phyloP scores from a whole-genome alignment of 1,284 basidiomycete genomes.

The Sanguinoderma infundibulare region DNA sequence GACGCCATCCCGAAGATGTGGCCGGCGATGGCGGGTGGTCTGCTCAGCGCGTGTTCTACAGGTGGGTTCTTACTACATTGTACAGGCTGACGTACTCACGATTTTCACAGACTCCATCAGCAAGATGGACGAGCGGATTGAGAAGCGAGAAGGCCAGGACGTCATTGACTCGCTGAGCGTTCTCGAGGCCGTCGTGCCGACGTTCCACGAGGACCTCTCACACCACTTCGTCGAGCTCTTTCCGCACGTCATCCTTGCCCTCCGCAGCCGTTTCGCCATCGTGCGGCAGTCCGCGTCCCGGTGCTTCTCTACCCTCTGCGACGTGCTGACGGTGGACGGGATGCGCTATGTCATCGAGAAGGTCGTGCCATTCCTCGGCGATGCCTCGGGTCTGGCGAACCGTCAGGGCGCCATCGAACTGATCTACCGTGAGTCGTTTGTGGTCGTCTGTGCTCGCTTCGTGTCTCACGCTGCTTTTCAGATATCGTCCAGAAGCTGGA shows the following conservation, averaged over 20 bases:
- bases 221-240: conserved; percentile 75
- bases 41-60: conserved; percentile 70
- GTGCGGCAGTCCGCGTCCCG: conserved; percentile 88
- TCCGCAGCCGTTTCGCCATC: conserved; percentile 87
- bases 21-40: conserved; percentile 87
- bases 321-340: conserved; percentile 82
- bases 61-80: conserved; percentile 46
- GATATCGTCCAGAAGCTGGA: conserved; percentile 93
- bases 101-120: conserved; percentile 48
- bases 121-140: conserved; percentile 65
- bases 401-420: conserved; percentile 92
- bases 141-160: conserved; percentile 83
- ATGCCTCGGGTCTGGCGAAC: conserved; percentile 77
- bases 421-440: conserved; percentile 75
- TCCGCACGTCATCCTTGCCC: conserved; percentile 75
- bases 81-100: background rate
- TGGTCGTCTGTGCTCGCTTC: conserved; percentile 32
- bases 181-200: conserved; percentile 81
- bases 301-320: conserved; percentile 88
- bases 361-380: conserved; percentile 86
- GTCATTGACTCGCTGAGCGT: conserved; percentile 94
- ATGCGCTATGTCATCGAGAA: conserved; percentile 90
- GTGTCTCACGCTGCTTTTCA: conserved; percentile 37
- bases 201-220: conserved; percentile 76
- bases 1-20: conserved; percentile 89